Evolutionary conservation across 129 eudicot genomes (phyloP).

Genomic region (Flaveria sonorensis): DNA sequence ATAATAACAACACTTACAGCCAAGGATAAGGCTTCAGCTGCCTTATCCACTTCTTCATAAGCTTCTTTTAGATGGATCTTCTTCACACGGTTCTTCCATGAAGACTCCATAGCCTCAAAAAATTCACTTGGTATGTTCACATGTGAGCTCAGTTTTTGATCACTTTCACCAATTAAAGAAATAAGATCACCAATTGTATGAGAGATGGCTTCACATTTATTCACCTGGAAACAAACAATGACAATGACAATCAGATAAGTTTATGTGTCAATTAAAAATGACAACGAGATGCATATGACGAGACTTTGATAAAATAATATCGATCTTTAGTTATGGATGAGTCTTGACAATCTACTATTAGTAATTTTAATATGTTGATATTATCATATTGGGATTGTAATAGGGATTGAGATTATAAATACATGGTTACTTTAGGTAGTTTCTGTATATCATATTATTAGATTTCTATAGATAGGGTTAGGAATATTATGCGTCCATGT

Average conservation of each 20-base stretch:
- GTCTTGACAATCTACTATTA: too few relatives aligned
- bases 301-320: not conserved
- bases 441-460: too few relatives aligned
- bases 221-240: slow-evolving; percentile 52
- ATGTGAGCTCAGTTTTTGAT: slow-evolving; percentile 58
- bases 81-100: slow-evolving; percentile 94
- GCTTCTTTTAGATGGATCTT: slow-evolving; percentile 79
- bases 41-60: slow-evolving; percentile 72
- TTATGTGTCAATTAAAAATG: slow-evolving; percentile 3
- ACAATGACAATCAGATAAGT: slow-evolving; percentile 14
- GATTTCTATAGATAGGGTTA: too few relatives aligned
- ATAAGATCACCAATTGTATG: slow-evolving; percentile 72
- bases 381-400: too few relatives aligned
- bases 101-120: slow-evolving; percentile 89
- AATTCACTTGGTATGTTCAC: slow-evolving; percentile 68
- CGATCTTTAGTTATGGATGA: too few relatives aligned
- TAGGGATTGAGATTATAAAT: too few relatives aligned
- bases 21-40: slow-evolving; percentile 70
- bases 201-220: slow-evolving; percentile 69
- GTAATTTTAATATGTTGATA: too few relatives aligned
- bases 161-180: slow-evolving; percentile 70
- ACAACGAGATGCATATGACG: slow-evolving; percentile 1
- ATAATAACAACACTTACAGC: slow-evolving; percentile 54
- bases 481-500: too few relatives aligned
- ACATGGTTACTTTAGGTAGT: too few relatives aligned